Percentiles rank a stretch among this genome's conserved stretches.
These are phyloP conservation scores for Penicillium occitanis DNA, from an alignment of 2,329 filamentous ascomycete species.

Conservation along the genomic window DNA sequence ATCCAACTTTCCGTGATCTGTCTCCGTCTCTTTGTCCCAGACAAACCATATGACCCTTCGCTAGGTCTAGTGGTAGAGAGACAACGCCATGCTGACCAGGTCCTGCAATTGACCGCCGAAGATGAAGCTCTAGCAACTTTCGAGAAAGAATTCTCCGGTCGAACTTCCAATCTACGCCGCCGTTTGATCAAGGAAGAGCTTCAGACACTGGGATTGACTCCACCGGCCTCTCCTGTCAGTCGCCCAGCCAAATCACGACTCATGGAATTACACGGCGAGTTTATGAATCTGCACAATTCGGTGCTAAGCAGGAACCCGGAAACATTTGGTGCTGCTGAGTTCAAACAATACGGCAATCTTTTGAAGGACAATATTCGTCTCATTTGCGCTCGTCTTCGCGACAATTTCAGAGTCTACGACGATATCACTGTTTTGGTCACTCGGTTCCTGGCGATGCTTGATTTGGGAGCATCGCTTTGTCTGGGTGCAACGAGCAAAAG, in stretches of 20 bases:
- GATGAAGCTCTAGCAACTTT: conserved; percentile 64
- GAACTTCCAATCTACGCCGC: conserved; percentile 65
- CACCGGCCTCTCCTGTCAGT: conserved; percentile 66
- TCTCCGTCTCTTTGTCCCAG: conserved; percentile 78
- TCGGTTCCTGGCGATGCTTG: conserved; percentile 75
- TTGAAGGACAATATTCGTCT: conserved; percentile 62
- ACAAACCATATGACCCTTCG: conserved; percentile 80
- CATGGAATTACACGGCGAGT: conserved; percentile 74
- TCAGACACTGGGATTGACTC: conserved; percentile 62
- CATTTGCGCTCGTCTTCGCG: conserved; percentile 67
- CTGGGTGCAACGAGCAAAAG: conserved; percentile 26
- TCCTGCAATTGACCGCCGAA: conserved; percentile 55
- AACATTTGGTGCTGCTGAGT: conserved; percentile 25
- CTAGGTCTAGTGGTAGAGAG: conserved; percentile 63
- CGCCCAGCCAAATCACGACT: conserved; percentile 69
- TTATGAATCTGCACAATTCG: conserved; percentile 71
- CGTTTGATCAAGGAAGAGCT: conserved; percentile 64
- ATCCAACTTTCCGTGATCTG: conserved; percentile 72
- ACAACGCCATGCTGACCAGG: conserved; percentile 57
- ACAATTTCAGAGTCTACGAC: conserved; percentile 74
- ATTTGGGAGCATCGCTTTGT: conserved; percentile 69
- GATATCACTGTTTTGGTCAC: conserved; percentile 78
- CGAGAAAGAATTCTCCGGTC: conserved; percentile 66
- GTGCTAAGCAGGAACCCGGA: conserved; percentile 50
- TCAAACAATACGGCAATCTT: conserved; percentile 39